Conservation (phyloP, 768 basidiomycete genomes). For the Collybiopsis luxurians region DNA sequence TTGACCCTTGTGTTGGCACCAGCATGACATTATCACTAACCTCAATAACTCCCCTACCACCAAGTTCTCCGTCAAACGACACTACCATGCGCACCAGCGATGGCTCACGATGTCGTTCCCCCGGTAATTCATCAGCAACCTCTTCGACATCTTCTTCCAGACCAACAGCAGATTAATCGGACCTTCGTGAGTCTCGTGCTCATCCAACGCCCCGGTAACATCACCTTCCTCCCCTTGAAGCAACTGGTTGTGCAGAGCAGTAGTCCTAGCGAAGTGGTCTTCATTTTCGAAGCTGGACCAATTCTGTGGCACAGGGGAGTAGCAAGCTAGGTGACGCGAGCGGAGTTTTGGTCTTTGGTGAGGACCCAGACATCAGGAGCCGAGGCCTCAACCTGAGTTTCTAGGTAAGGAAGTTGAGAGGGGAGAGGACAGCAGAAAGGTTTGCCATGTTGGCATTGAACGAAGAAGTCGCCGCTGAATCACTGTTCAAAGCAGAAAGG, state of each 20-base stretch:
- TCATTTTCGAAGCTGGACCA: slow-evolving; percentile 18
- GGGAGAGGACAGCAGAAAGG: slow-evolving; percentile 19
- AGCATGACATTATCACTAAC: slow-evolving; percentile 3
- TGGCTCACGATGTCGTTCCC: no score
- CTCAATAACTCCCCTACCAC: neutral
- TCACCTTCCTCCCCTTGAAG: slow-evolving; percentile 24
- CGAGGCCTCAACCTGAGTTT: neutral
- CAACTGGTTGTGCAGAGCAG: slow-evolving; percentile 25
- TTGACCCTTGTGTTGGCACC: slow-evolving; percentile 7
- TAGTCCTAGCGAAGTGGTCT: slow-evolving; percentile 27
- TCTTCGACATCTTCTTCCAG: slow-evolving; percentile 33
- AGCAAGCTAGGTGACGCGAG: slow-evolving; percentile 35
- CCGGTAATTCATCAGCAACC: slow-evolving; percentile 26
- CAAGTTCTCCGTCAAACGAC: no score
- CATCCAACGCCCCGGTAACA: slow-evolving; percentile 9
- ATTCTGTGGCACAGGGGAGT: slow-evolving; percentile 50
- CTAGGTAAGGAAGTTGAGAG: slow-evolving; percentile 19
- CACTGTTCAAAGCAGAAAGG: neutral
- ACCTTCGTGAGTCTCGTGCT: slow-evolving; percentile 13
- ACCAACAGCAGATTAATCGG: slow-evolving; percentile 6
- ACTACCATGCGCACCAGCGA: no score
- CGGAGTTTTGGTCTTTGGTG: slow-evolving; percentile 19
- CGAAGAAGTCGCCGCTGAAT: neutral
- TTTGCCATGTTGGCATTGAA: neutral
- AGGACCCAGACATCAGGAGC: slow-evolving; percentile 7